These are phyloP conservation scores for Trichoderma sp. DNA, from an alignment of 2,329 filamentous ascomycete genomes.

Conservation along the genomic window DNA sequence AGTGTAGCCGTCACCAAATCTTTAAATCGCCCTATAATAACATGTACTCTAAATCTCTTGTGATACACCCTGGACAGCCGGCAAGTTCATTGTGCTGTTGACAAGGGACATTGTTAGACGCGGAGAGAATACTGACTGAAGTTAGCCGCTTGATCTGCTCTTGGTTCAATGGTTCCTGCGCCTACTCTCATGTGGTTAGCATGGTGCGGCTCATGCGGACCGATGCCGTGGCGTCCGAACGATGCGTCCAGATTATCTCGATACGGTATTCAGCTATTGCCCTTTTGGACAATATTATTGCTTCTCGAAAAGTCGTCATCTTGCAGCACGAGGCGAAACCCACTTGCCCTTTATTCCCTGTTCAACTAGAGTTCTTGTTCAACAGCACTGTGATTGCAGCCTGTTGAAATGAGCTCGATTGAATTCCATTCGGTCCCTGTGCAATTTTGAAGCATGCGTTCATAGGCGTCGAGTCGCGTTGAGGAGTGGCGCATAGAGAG, in stretches of 20 bases:
- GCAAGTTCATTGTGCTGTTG: neutral
- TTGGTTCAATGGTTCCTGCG: neutral
- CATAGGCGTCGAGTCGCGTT: constrained; percentile 41
- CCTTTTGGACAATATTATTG: neutral
- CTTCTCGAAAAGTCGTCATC: neutral
- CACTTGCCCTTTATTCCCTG: neutral
- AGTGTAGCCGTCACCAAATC: neutral
- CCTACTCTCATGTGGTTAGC: neutral
- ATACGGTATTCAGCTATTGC: neutral
- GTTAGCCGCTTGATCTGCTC: neutral
- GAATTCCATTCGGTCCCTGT: constrained; percentile 38
- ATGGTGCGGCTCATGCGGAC: neutral
- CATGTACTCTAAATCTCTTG: neutral
- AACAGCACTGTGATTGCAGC: constrained; percentile 38
- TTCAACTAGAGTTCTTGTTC: constrained; percentile 42
- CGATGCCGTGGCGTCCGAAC: neutral
- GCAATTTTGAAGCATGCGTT: constrained; percentile 39
- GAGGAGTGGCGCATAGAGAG: constrained; percentile 33
- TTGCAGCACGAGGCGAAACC: neutral
- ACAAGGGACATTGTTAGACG: neutral
- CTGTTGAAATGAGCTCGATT: constrained; percentile 43
- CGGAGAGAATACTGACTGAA: neutral
- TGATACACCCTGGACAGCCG: neutral
- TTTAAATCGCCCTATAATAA: neutral
- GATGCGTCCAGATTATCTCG: constrained; percentile 1